Evolutionary conservation across 345 rosid species (phyloP).

Genomic region (Eucalyptus sp.): DNA sequence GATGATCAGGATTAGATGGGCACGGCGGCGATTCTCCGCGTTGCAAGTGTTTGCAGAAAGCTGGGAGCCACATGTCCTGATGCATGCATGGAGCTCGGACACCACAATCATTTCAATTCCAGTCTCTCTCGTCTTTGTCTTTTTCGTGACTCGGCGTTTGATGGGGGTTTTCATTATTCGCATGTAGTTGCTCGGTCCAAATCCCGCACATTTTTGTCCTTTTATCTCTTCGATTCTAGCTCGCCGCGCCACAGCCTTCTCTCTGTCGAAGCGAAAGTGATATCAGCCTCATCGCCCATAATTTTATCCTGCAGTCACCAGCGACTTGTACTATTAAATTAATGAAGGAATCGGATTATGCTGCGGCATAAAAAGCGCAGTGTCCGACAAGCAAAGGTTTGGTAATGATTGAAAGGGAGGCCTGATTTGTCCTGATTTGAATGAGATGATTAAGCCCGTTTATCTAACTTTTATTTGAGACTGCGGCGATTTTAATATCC

Average conservation of each 20-base stretch:
- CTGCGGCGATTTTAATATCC: background rate
- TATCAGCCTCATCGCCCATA: background rate
- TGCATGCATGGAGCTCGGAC: background rate
- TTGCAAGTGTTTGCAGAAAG: background rate
- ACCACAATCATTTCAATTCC: background rate
- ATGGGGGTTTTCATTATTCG: background rate
- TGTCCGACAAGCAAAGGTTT: background rate
- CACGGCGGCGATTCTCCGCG: background rate
- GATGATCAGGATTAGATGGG: background rate
- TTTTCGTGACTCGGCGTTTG: background rate
- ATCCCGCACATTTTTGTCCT: background rate
- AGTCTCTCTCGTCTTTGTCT: background rate
- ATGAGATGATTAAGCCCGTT: background rate
- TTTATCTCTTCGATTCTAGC: background rate
- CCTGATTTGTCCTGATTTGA: background rate
- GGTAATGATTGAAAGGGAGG: background rate
- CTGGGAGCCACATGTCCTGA: background rate
- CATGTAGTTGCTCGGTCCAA: background rate
- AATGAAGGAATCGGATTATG: background rate
- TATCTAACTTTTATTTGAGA: background rate
- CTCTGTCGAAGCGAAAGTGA: background rate
- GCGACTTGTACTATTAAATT: background rate
- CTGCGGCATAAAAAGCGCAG: background rate
- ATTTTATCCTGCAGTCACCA: background rate
- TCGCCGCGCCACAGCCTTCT: background rate